phyloP scores from a whole-genome alignment of 2,329 filamentous ascomycete species.

The Thelonectria rubi region DNA sequence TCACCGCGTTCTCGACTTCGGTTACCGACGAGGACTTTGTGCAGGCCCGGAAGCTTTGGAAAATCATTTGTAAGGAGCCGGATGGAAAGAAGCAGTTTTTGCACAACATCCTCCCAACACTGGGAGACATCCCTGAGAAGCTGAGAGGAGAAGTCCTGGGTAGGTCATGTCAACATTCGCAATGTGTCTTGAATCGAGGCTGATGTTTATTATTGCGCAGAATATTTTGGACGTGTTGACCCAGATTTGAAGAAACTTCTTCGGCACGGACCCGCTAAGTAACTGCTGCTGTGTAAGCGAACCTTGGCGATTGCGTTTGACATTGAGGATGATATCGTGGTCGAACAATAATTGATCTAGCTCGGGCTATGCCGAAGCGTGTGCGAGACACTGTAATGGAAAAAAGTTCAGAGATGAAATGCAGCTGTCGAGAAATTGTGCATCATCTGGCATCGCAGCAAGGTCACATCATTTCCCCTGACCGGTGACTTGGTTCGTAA shows the following conservation, averaged over 20 bases:
- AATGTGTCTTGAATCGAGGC: neutral
- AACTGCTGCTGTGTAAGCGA: neutral
- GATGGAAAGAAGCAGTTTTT: constrained; percentile 33
- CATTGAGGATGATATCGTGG: too few species aligned
- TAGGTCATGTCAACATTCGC: neutral
- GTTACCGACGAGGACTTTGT: constrained; percentile 35
- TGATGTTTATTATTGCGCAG: neutral
- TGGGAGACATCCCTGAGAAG: constrained; percentile 28
- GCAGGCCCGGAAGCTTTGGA: constrained; percentile 37
- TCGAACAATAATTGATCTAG: too few species aligned
- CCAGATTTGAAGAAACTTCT: neutral
- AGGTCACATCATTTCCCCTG: too few species aligned
- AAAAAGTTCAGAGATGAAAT: too few species aligned
- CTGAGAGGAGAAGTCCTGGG: constrained; percentile 26
- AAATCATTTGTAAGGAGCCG: constrained; percentile 33
- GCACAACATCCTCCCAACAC: constrained; percentile 32
- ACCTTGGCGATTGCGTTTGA: too few species aligned
- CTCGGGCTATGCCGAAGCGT: too few species aligned
- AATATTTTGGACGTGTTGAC: neutral
- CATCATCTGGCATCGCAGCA: too few species aligned
- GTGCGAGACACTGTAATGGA: too few species aligned
- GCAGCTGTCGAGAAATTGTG: too few species aligned
- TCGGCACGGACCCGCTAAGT: neutral
- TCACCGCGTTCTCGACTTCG: constrained; percentile 27
- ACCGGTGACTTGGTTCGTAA: too few species aligned